Percentiles rank a stretch among this genome's conserved stretches.
Evolutionary conservation across 306 rosid genomes (phyloP).

Genomic region (Erythrophleum fordii): DNA sequence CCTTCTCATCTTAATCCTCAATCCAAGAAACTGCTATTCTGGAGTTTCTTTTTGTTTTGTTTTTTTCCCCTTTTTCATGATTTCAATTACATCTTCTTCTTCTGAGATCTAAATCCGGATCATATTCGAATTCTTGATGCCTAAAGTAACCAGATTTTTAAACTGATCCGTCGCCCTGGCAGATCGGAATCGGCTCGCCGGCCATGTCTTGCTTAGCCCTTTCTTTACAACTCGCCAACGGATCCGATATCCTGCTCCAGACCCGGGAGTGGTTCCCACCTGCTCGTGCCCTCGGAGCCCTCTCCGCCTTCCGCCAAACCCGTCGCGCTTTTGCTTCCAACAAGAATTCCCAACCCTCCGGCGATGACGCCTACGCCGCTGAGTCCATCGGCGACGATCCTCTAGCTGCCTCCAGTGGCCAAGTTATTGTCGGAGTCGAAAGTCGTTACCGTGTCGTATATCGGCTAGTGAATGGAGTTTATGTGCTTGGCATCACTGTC

Average conservation of each 20-base stretch:
- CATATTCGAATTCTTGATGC: neutral
- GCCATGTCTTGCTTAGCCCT: slow-evolving; percentile 73
- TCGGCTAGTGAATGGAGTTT: slow-evolving; percentile 88
- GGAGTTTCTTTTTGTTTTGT: neutral
- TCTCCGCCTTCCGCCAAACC: slow-evolving; percentile 70
- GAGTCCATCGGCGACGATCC: slow-evolving; percentile 70
- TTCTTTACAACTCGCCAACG: slow-evolving; percentile 69
- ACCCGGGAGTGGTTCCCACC: slow-evolving; percentile 80
- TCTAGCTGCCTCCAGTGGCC: slow-evolving; percentile 89
- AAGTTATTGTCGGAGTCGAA: slow-evolving; percentile 90
- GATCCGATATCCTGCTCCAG: slow-evolving; percentile 76
- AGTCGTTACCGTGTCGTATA: slow-evolving; percentile 89
- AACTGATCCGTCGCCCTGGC: neutral
- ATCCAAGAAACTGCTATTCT: neutral
- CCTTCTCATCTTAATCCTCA: neutral
- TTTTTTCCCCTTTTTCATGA: neutral
- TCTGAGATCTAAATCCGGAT: neutral
- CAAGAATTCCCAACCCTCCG: slow-evolving; percentile 28
- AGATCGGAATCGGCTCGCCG: neutral
- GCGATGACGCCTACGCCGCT: slow-evolving; percentile 49
- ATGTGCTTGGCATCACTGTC: slow-evolving; percentile 87
- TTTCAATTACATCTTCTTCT: neutral
- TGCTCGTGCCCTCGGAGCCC: slow-evolving; percentile 66
- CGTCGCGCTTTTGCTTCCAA: slow-evolving; percentile 55
- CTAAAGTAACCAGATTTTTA: neutral